Percentiles rank a stretch among this genome's conserved stretches.
phyloP scores from a whole-genome alignment of 2,329 filamentous ascomycete species.

The Aspergillus terreus region DNA sequence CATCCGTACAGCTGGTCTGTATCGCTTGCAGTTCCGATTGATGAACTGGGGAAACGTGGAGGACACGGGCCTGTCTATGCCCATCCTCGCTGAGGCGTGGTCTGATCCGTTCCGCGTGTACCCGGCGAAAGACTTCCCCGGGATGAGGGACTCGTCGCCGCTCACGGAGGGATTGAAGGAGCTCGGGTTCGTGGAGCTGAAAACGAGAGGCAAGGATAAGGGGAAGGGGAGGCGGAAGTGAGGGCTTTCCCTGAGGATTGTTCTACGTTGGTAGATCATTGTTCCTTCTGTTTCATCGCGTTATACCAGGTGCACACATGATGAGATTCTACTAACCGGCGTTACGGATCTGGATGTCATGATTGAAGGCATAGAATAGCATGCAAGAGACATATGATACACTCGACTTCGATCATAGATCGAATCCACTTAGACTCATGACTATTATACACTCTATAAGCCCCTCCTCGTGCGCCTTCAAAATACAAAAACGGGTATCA shows the following conservation, averaged over 20 bases:
- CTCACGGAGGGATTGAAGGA: conserved; percentile 38
- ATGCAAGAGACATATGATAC: not conserved
- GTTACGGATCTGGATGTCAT: not conserved
- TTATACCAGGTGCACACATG: not conserved
- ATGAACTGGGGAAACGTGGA: conserved; percentile 39
- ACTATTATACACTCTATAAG: too few species aligned
- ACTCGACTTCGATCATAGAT: too few species aligned
- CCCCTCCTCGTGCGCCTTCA: too few species aligned
- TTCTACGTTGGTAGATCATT: not conserved
- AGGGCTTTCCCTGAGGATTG: not conserved
- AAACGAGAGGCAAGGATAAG: conserved; percentile 36
- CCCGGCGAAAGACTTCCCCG: conserved; percentile 43
- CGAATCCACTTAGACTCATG: too few species aligned
- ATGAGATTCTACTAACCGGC: not conserved
- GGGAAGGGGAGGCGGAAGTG: conserved; percentile 28
- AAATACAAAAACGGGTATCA: not conserved
- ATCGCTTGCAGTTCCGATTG: conserved; percentile 44
- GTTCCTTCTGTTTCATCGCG: not conserved
- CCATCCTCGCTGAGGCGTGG: conserved; percentile 38
- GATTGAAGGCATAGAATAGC: not conserved
- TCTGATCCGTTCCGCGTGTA: conserved; percentile 42
- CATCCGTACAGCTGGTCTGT: conserved; percentile 42
- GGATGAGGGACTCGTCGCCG: conserved; percentile 39
- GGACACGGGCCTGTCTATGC: conserved; percentile 33
- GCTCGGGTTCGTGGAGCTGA: conserved; percentile 40